Conservation (phyloP, 2,329 filamentous ascomycete species). For the Cladosporium austrohemisphaericum region DNA sequence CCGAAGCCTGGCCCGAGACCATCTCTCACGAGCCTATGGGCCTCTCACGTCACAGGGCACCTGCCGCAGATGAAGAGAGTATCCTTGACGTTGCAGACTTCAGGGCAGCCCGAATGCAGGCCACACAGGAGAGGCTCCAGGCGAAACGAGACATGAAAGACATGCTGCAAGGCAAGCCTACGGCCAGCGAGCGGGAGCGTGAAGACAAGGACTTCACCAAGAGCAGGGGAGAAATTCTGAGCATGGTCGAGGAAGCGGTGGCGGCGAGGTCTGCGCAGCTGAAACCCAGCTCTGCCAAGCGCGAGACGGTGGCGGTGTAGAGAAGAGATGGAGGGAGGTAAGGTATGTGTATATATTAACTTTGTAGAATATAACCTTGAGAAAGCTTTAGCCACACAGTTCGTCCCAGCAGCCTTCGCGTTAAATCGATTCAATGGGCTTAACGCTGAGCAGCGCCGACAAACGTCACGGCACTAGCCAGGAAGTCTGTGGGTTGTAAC, state of each 20-base stretch:
- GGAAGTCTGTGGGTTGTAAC: too few relatives aligned
- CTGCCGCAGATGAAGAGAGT: slow-evolving; percentile 7
- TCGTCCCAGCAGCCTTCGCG: too few relatives aligned
- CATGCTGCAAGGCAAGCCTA: background rate
- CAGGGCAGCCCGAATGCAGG: background rate
- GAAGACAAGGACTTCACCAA: background rate
- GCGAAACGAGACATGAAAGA: background rate
- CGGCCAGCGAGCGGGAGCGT: background rate
- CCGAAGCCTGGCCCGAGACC: slow-evolving; percentile 31
- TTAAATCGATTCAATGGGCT: too few relatives aligned
- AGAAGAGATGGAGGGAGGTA: too few relatives aligned
- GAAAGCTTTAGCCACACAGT: too few relatives aligned
- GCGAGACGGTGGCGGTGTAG: too few relatives aligned
- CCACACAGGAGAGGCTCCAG: background rate
- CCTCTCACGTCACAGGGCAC: slow-evolving; percentile 25
- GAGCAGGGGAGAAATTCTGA: background rate
- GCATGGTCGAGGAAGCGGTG: background rate
- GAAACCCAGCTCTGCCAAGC: too few relatives aligned
- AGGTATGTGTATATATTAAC: too few relatives aligned
- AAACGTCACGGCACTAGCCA: too few relatives aligned
- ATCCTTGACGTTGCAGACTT: slow-evolving; percentile 1
- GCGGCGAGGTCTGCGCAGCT: background rate
- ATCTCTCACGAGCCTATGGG: slow-evolving; percentile 33
- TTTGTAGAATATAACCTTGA: too few relatives aligned
- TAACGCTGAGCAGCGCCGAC: too few relatives aligned